A percentile compares a stretch with the other conserved stretches of the same genome.
Evolutionary conservation across 2,329 filamentous ascomycete species (phyloP).

Genomic region (Plenodomus biglobosus): DNA sequence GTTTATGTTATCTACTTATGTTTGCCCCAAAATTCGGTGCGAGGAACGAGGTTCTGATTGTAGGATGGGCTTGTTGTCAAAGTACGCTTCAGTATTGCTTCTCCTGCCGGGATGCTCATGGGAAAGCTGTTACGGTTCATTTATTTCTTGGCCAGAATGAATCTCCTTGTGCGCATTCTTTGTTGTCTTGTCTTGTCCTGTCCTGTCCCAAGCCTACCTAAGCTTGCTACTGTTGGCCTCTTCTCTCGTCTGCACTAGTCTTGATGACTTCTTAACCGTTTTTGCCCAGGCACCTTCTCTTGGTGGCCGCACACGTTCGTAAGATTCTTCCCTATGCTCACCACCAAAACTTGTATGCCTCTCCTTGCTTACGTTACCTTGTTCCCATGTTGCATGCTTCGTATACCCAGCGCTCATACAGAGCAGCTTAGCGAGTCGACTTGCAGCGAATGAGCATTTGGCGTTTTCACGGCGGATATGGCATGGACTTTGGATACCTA

Average conservation of each 20-base stretch:
- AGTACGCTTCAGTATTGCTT: constrained; percentile 33
- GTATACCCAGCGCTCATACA: not conserved
- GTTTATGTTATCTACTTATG: constrained; percentile 22
- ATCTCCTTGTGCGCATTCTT: constrained; percentile 21
- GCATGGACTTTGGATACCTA: not conserved
- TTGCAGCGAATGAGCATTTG: constrained; percentile 3
- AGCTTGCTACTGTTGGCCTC: constrained; percentile 9
- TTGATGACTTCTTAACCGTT: constrained; percentile 29
- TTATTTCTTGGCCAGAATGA: constrained; percentile 22
- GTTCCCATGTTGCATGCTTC: not conserved
- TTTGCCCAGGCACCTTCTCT: not conserved
- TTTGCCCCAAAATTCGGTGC: constrained; percentile 28
- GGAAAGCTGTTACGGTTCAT: constrained; percentile 25
- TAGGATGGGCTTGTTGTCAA: constrained; percentile 21
- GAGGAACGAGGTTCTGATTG: constrained; percentile 16
- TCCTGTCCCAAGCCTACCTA: constrained; percentile 11
- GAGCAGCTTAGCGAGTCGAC: not conserved
- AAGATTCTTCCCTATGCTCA: not conserved
- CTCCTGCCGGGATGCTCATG: constrained; percentile 22
- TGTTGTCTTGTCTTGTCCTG: constrained; percentile 17
- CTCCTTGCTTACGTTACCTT: not conserved
- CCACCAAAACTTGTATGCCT: not conserved
- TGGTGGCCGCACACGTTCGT: constrained; percentile 11
- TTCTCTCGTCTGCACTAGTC: constrained; percentile 21
- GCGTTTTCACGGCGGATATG: not conserved